These are phyloP conservation scores for Zygoascus ofunaensis DNA, from an alignment of 805 yeast genomes.

Conservation along the genomic window DNA sequence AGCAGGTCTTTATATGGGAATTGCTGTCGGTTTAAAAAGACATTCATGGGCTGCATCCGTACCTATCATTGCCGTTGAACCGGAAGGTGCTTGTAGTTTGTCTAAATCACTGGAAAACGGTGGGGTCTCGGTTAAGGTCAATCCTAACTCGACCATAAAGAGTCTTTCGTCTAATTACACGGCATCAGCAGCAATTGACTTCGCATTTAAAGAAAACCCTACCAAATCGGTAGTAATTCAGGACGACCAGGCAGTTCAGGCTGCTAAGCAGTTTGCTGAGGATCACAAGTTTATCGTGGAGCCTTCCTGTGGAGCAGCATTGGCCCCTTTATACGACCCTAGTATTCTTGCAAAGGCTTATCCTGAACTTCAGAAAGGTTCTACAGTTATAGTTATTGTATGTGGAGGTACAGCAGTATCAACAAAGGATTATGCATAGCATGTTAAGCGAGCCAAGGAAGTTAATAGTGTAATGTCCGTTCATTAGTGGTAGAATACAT, in stretches of 20 bases:
- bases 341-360: conserved; percentile 6
- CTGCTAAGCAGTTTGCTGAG: conserved; percentile 38
- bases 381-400: conserved; percentile 18
- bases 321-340: conserved; percentile 28
- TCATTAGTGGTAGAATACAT: too few species aligned
- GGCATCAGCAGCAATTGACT: conserved; percentile 37
- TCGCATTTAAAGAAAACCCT: conserved; percentile 30
- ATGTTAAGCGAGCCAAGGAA: too few species aligned
- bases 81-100: conserved; percentile 53
- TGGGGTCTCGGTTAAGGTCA: conserved; percentile 34
- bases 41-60: conserved; percentile 26
- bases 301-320: conserved; percentile 64
- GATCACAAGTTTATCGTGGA: conserved; percentile 45
- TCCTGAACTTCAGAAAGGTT: conserved; percentile 11
- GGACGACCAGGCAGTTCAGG: conserved; percentile 46
- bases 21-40: conserved; percentile 68
- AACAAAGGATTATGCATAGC: conserved; percentile 5
- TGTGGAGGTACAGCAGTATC: conserved; percentile 21
- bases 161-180: conserved; percentile 52
- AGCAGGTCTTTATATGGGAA: conserved; percentile 82
- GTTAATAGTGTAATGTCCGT: too few species aligned
- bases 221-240: conserved; percentile 36
- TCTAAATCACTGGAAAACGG: conserved; percentile 35
- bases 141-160: conserved; percentile 35
- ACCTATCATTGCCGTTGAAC: conserved; percentile 45